Percentiles rank a stretch among this genome's conserved stretches.
These are phyloP conservation scores for Withania somnifera DNA, from an alignment of 305 asterid species.

Conservation along the genomic window DNA sequence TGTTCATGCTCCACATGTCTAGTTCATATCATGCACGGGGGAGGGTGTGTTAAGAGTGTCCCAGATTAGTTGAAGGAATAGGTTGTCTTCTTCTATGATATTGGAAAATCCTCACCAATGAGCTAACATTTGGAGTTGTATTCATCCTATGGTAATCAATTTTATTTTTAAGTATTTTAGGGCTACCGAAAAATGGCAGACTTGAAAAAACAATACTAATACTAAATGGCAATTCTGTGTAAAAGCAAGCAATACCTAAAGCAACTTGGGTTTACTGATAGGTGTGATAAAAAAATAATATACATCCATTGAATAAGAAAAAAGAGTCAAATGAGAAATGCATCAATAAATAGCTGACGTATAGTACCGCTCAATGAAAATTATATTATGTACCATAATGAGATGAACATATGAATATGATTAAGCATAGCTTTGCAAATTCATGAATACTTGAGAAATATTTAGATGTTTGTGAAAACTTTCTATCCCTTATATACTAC, in stretches of 20 bases:
- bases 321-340: not conserved
- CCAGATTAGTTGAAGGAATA: not conserved
- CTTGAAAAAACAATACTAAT: too few species aligned
- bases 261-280: not conserved
- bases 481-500: slow-evolving; percentile 73
- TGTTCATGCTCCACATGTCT: not conserved
- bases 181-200: not conserved
- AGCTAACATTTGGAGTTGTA: not conserved
- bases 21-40: not conserved
- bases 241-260: not conserved
- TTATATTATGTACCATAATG: not conserved
- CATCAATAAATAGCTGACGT: not conserved
- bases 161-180: not conserved
- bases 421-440: not conserved
- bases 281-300: not conserved
- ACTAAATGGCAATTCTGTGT: too few species aligned
- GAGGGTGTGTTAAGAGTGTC: too few species aligned
- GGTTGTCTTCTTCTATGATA: not conserved
- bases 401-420: not conserved
- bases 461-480: slow-evolving; percentile 30
- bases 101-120: not conserved
- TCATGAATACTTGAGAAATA: slow-evolving; percentile 5
- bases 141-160: not conserved
- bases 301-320: not conserved
- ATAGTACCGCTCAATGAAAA: not conserved